Conservation (phyloP, 2,329 filamentous ascomycete species). For the Penicillium griseofulvum region DNA sequence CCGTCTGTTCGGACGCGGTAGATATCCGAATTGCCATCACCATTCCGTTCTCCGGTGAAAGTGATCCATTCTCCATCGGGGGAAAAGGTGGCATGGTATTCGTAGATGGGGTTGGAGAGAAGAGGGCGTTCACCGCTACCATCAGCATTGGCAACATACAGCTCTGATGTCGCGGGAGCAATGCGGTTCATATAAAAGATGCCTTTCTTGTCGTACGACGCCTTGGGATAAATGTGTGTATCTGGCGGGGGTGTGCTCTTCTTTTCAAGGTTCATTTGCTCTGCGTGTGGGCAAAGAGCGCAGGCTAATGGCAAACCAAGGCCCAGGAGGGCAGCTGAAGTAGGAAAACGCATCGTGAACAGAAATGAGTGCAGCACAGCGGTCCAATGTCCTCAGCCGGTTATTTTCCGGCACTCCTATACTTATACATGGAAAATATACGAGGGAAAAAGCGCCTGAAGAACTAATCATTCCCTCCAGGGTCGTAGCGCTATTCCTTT, state of each 20-base stretch:
- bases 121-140: conserved; percentile 39
- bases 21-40: conserved; percentile 43
- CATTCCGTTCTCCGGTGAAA: conserved; percentile 43
- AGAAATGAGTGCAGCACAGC: not conserved
- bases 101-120: conserved; percentile 33
- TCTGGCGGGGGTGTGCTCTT: not conserved
- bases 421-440: not conserved
- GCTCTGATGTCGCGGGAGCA: conserved; percentile 25
- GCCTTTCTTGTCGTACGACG: not conserved
- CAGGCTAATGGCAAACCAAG: not conserved
- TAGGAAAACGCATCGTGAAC: not conserved
- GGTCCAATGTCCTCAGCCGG: not conserved
- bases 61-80: conserved; percentile 41
- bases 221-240: not conserved
- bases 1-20: conserved; percentile 41
- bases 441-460: not conserved
- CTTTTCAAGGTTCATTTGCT: conserved; percentile 5
- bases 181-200: conserved; percentile 37
- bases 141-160: conserved; percentile 40
- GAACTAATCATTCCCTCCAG: not conserved
- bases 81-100: conserved; percentile 43
- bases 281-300: conserved; percentile 9
- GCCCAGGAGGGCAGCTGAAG: not conserved
- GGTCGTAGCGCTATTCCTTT: not conserved
- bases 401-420: not conserved